phyloP scores from a whole-genome alignment of 176 grass and related monocot genomes.

The Chloris gayana region DNA sequence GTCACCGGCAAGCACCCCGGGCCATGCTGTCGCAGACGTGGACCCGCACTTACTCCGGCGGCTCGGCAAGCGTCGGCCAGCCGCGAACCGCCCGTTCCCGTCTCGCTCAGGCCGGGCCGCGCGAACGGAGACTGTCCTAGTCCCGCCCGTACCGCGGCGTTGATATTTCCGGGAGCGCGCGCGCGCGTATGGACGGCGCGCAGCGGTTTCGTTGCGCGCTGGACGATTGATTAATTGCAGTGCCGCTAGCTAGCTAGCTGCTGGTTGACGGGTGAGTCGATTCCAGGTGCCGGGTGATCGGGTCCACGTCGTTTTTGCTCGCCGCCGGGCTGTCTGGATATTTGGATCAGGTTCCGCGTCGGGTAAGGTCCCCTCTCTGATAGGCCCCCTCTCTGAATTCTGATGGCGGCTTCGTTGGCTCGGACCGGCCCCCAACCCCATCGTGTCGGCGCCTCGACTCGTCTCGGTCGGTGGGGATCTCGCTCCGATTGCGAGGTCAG shows the following conservation, averaged over 20 bases:
- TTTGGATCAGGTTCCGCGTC: neutral
- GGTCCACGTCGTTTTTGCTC: neutral
- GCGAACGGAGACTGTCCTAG: no score
- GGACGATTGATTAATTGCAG: neutral
- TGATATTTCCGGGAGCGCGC: neutral
- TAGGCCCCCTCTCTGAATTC: neutral
- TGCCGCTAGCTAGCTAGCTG: neutral
- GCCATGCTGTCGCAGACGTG: neutral
- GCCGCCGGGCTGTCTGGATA: neutral
- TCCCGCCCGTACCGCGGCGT: neutral
- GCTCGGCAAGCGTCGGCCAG: neutral
- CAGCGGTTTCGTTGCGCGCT: neutral
- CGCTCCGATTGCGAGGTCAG: neutral
- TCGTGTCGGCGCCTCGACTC: neutral
- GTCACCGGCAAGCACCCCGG: neutral
- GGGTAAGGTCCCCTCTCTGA: neutral
- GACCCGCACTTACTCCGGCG: slow-evolving; percentile 14
- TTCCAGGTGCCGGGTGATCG: neutral
- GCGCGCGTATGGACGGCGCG: neutral
- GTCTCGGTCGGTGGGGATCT: neutral
- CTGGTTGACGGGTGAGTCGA: neutral
- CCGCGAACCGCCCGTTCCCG: no score
- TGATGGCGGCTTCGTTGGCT: neutral
- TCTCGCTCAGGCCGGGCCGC: no score
- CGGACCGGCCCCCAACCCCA: neutral